A percentile compares a stretch with the other conserved stretches of the same genome.
phyloP scores from a whole-genome alignment of 805 yeast species.

The Teunomyces panamensis region DNA sequence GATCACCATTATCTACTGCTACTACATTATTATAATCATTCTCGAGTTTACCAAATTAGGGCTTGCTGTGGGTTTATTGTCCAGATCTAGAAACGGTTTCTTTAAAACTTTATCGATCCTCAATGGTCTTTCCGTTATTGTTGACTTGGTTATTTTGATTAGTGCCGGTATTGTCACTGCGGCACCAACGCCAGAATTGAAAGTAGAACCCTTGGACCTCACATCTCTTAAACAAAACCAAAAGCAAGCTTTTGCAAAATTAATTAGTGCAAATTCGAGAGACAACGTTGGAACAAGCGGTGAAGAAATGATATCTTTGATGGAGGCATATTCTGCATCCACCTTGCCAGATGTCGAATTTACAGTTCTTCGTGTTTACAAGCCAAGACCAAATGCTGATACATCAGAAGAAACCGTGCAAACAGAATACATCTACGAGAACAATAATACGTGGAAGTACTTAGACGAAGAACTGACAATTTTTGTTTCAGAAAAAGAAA shows the following conservation, averaged over 20 bases:
- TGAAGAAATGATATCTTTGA: slow-evolving; percentile 2
- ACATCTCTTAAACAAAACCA: background rate
- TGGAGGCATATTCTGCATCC: slow-evolving; percentile 1
- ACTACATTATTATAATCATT: background rate
- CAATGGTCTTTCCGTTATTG: background rate
- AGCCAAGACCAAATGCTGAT: background rate
- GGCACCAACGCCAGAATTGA: background rate
- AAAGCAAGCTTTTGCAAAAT: slow-evolving; percentile 1
- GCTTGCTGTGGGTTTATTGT: background rate
- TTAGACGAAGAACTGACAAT: slow-evolving; percentile 2
- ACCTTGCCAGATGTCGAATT: background rate
- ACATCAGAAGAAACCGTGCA: background rate
- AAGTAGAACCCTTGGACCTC: background rate
- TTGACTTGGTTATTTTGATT: background rate
- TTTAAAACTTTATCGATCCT: background rate
- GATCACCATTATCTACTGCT: background rate
- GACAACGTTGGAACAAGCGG: background rate
- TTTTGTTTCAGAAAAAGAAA: background rate
- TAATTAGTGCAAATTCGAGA: background rate
- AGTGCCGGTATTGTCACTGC: background rate
- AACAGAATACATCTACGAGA: background rate
- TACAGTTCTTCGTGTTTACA: slow-evolving; percentile 1
- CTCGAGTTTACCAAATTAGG: background rate
- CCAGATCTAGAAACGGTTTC: background rate
- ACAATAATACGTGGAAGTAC: background rate